Conservation (phyloP, 129 eudicot genomes). For the Flaveria brownii region DNA sequence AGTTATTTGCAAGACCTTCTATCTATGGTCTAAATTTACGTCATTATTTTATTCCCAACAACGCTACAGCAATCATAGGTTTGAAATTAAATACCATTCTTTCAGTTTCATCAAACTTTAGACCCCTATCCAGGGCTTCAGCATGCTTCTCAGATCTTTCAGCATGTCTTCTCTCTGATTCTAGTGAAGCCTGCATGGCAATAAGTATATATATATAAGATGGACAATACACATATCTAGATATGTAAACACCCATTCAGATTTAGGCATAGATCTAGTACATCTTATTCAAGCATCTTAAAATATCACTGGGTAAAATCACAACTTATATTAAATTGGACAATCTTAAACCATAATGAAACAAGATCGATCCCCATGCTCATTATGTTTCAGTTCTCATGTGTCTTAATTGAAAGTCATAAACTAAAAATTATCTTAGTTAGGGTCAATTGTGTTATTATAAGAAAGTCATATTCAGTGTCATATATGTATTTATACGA, state of each 20-base stretch:
- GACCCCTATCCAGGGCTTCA: conserved; percentile 44
- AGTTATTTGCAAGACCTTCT: not conserved
- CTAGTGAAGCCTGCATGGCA: conserved; percentile 46
- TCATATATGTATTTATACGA: too few species aligned
- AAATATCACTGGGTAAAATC: not conserved
- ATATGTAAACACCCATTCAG: not conserved
- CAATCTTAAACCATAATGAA: conserved; percentile 7
- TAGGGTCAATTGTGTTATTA: too few species aligned
- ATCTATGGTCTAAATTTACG: conserved; percentile 1
- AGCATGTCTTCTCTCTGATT: conserved; percentile 66
- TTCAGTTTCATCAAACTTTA: conserved; percentile 74
- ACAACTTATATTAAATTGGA: not conserved
- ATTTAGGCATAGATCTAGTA: not conserved
- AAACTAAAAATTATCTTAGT: too few species aligned
- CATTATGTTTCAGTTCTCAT: conserved; percentile 5
- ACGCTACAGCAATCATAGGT: conserved; percentile 14
- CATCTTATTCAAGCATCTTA: not conserved
- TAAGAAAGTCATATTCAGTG: too few species aligned
- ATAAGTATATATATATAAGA: not conserved
- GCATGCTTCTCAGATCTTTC: conserved; percentile 57
- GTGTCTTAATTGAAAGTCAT: too few species aligned
- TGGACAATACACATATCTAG: not conserved
- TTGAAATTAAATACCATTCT: conserved; percentile 61
- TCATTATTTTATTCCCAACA: not conserved
- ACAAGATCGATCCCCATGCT: not conserved